phyloP scores from a whole-genome alignment of 495 filamentous ascomycete genomes.

The Penicillium robsamsonii region DNA sequence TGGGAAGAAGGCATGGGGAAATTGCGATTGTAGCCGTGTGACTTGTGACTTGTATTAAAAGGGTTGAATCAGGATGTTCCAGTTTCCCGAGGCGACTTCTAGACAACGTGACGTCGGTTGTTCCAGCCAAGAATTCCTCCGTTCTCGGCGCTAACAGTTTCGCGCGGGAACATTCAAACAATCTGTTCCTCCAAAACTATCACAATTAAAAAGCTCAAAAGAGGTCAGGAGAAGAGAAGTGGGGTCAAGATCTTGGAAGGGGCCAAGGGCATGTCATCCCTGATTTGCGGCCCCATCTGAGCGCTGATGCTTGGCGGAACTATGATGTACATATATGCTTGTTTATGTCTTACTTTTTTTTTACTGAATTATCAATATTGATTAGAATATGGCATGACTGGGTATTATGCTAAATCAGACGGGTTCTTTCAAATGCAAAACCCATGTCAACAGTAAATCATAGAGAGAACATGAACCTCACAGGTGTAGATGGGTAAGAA shows the following conservation, averaged over 20 bases:
- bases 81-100: background rate
- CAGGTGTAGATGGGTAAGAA: conserved; percentile 17
- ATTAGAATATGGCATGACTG: conserved; percentile 17
- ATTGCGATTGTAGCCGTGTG: conserved; percentile 1
- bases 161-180: background rate
- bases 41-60: background rate
- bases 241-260: conserved; percentile 1
- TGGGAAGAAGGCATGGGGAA: conserved; percentile 69
- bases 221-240: conserved; percentile 11
- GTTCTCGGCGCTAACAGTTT: background rate
- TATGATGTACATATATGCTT: conserved; percentile 2
- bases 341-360: background rate
- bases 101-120: background rate
- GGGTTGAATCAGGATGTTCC: background rate
- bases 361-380: conserved; percentile 6
- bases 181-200: background rate
- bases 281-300: conserved; percentile 6
- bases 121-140: conserved; percentile 1
- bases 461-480: conserved; percentile 25
- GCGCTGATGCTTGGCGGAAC: conserved; percentile 7
- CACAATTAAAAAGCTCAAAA: background rate
- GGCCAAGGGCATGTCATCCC: conserved; percentile 2
- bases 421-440: conserved; percentile 12
- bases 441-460: conserved; percentile 25
- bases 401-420: conserved; percentile 34